A percentile compares a stretch with the other conserved stretches of the same genome.
phyloP scores from a whole-genome alignment of 768 basidiomycete species.

The Suillus luteus region DNA sequence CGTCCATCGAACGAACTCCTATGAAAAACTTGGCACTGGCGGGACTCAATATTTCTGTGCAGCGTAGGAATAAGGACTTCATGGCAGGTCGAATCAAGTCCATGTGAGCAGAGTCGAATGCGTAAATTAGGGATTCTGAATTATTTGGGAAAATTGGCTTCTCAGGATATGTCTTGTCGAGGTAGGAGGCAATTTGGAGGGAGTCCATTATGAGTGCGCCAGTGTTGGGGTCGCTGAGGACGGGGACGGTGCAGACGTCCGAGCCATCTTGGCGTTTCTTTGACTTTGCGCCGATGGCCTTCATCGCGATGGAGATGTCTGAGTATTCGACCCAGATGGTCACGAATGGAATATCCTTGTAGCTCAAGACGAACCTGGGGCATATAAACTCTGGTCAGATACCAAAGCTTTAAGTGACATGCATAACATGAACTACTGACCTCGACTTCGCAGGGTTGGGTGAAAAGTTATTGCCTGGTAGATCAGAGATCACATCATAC shows the following conservation, averaged over 20 bases:
- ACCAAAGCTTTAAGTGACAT: neutral
- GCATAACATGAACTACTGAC: conserved; percentile 18
- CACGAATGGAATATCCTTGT: conserved; percentile 36
- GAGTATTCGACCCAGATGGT: conserved; percentile 38
- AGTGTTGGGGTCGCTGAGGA: conserved; percentile 35
- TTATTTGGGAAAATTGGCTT: conserved; percentile 30
- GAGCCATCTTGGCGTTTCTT: conserved; percentile 22
- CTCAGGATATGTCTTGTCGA: conserved; percentile 38
- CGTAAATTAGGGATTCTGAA: conserved; percentile 27
- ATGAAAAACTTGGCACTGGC: conserved; percentile 42
- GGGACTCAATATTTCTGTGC: conserved; percentile 33
- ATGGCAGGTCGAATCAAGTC: conserved; percentile 9
- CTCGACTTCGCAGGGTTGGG: conserved; percentile 42
- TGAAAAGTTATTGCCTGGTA: conserved; percentile 35
- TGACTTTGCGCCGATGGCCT: conserved; percentile 29
- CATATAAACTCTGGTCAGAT: neutral
- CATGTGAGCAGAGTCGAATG: conserved; percentile 15
- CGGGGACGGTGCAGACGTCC: conserved; percentile 35
- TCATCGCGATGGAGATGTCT: conserved; percentile 30
- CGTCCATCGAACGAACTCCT: conserved; percentile 31
- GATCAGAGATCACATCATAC: conserved; percentile 38
- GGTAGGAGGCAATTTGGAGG: conserved; percentile 36
- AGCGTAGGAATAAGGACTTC: conserved; percentile 23
- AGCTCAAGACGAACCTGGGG: conserved; percentile 33
- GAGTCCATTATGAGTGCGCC: conserved; percentile 33